A percentile compares a stretch with the other conserved stretches of the same genome.
These are phyloP conservation scores for Podospora pseudoanserina DNA, from an alignment of 495 filamentous ascomycete species.

Conservation along the genomic window DNA sequence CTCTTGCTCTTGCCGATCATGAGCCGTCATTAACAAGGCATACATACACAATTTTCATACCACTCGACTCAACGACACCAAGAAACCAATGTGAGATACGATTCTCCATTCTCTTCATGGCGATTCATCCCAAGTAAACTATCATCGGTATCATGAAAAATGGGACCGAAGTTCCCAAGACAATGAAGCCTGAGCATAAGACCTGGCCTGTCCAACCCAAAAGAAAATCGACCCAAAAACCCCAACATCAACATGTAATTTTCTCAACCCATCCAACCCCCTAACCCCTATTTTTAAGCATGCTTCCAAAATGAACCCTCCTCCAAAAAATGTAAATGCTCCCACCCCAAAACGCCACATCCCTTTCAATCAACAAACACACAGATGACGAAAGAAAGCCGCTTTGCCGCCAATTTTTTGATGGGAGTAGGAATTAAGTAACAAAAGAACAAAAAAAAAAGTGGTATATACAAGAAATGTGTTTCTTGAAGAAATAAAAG, in stretches of 20 bases:
- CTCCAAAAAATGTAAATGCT: not conserved
- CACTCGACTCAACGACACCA: not conserved
- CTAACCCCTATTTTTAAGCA: not conserved
- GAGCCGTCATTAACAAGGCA: not conserved
- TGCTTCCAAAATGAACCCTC: not conserved
- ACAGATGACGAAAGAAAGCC: not conserved
- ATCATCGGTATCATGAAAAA: too few relatives aligned
- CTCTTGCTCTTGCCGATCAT: too few relatives aligned
- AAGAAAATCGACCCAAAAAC: not conserved
- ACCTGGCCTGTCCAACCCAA: not conserved
- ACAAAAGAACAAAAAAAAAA: not conserved
- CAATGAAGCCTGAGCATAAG: not conserved
- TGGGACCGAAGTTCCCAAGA: not conserved
- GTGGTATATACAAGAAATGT: constrained; percentile 1
- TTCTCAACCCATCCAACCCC: not conserved
- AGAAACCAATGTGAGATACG: not conserved
- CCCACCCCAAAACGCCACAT: not conserved
- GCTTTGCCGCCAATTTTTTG: not conserved
- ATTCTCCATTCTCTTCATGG: too few relatives aligned
- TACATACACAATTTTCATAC: not conserved
- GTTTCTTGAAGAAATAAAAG: not conserved
- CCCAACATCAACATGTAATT: not conserved
- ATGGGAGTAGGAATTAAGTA: not conserved
- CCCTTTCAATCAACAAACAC: not conserved
- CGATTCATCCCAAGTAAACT: too few relatives aligned